These are phyloP conservation scores for Nicotiana sylvestris DNA, from an alignment of 257 asterid species.

Conservation along the genomic window DNA sequence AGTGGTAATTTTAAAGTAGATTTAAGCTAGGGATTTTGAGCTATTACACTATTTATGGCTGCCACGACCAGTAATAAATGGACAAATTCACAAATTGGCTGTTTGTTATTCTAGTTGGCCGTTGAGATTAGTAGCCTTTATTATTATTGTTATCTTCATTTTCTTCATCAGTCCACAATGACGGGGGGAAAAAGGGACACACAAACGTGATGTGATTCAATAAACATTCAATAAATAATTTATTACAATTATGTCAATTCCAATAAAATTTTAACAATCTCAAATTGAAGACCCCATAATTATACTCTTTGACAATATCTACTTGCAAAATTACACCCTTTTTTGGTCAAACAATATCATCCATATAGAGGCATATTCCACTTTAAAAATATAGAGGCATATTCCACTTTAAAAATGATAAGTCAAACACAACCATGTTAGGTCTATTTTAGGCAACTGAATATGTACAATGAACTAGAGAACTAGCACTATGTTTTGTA, in stretches of 20 bases:
- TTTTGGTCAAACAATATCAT: background rate
- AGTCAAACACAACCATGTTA: background rate
- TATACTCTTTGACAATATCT: background rate
- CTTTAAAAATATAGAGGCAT: background rate
- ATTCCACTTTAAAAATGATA: background rate
- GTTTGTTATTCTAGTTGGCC: background rate
- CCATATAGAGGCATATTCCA: background rate
- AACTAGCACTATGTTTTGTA: background rate
- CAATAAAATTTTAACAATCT: background rate
- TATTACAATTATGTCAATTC: background rate
- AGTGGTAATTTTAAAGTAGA: background rate
- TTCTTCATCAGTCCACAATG: background rate
- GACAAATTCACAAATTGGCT: background rate
- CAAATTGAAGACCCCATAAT: background rate
- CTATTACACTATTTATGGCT: background rate
- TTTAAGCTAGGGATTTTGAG: background rate
- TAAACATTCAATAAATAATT: background rate
- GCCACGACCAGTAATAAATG: background rate
- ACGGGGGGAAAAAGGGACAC: background rate
- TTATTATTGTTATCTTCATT: background rate
- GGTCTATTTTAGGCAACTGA: background rate
- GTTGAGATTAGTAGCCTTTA: background rate
- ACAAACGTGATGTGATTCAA: background rate
- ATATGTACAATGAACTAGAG: background rate
- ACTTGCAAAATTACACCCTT: background rate